Evolutionary conservation across 106 monocot species (phyloP).

Genomic region (Xerophyta viscosa): DNA sequence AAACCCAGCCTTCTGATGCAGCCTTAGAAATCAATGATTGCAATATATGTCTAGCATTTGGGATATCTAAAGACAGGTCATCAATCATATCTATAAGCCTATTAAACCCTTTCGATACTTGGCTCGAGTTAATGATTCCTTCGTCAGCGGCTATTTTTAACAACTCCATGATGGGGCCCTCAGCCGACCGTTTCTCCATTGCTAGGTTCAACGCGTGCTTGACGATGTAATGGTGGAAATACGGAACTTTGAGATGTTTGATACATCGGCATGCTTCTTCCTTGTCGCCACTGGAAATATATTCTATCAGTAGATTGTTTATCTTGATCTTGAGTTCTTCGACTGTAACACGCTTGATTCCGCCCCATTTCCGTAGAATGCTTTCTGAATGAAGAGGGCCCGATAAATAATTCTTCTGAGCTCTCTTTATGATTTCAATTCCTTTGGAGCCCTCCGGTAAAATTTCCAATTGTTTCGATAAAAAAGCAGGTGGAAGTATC

Average conservation of each 20-base stretch:
- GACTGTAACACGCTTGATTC: constrained; percentile 49
- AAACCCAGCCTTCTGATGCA: constrained; percentile 72
- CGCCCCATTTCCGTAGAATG: constrained; percentile 56
- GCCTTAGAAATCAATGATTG: constrained; percentile 49
- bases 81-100: constrained; percentile 57
- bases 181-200: constrained; percentile 47
- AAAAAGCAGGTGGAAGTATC: constrained; percentile 71
- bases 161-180: constrained; percentile 33
- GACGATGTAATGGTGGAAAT: constrained; percentile 78
- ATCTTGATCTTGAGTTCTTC: constrained; percentile 56
- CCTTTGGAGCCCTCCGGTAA: constrained; percentile 47
- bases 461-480: constrained; percentile 26
- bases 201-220: constrained; percentile 50
- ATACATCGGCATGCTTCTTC: constrained; percentile 66
- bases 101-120: constrained; percentile 66
- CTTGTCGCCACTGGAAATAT: constrained; percentile 43
- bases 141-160: constrained; percentile 43
- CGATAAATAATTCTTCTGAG: constrained; percentile 60
- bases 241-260: constrained; percentile 49
- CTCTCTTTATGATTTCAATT: constrained; percentile 48
- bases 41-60: constrained; percentile 38
- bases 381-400: constrained; percentile 60
- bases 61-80: constrained; percentile 65
- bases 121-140: constrained; percentile 58
- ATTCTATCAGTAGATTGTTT: constrained; percentile 42